These are phyloP conservation scores for Nemania abortiva DNA, from an alignment of 2,329 filamentous ascomycete genomes.

Conservation along the genomic window DNA sequence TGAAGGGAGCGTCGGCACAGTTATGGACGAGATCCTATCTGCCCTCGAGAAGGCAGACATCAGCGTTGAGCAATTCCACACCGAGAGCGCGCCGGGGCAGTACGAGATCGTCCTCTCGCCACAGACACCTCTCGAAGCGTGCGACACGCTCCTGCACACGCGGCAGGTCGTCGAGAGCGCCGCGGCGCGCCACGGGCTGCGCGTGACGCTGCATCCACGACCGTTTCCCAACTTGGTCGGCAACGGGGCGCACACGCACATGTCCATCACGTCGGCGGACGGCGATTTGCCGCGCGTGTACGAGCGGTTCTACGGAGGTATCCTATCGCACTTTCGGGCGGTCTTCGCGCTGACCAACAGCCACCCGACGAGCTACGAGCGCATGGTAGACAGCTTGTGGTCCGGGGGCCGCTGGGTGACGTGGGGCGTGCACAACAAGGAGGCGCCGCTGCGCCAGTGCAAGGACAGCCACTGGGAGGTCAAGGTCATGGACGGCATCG, in stretches of 20 bases:
- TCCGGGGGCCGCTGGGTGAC: conserved; percentile 81
- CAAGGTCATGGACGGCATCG: conserved; percentile 80
- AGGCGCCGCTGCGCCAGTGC: conserved; percentile 78
- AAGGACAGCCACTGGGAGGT: conserved; percentile 79
- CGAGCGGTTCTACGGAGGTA: conserved; percentile 77
- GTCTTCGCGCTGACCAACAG: conserved; percentile 78
- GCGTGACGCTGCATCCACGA: conserved; percentile 80
- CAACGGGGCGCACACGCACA: conserved; percentile 76
- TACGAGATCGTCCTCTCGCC: conserved; percentile 81
- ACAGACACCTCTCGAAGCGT: conserved; percentile 71
- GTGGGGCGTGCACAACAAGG: conserved; percentile 86
- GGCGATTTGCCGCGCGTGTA: conserved; percentile 60
- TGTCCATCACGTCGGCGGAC: conserved; percentile 69
- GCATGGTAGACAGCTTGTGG: conserved; percentile 78
- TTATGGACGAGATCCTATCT: conserved; percentile 71
- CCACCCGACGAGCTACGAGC: conserved; percentile 74
- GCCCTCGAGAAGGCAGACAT: conserved; percentile 70
- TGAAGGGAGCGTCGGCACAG: conserved; percentile 59
- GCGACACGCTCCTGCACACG: conserved; percentile 78
- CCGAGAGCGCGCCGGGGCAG: conserved; percentile 79
- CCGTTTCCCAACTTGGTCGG: conserved; percentile 70
- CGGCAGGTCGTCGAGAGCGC: conserved; percentile 76
- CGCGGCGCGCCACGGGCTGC: conserved; percentile 71
- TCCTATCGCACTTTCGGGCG: conserved; percentile 74
- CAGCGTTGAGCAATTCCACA: conserved; percentile 77